Base-by-base conservation (phyloP, 108 stramenopile genomes). In the Cylindrotheca fusiformis region DNA sequence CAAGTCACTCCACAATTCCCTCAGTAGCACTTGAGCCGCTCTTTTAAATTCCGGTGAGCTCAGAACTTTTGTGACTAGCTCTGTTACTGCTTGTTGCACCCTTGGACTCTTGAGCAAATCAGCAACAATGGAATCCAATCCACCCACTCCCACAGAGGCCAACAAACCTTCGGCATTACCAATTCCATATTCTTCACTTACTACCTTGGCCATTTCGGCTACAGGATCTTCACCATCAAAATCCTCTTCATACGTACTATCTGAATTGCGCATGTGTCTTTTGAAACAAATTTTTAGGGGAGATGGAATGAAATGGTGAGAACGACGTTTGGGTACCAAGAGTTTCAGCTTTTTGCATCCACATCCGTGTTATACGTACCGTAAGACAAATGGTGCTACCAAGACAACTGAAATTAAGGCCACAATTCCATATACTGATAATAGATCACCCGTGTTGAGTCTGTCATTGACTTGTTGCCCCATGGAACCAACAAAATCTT, bases 1-100 rank as follows among this genome's bases (percentile, higher is more conserved):
- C 29, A 93, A 62, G 63, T 93, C 88, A n/a, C 80, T 54, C 83
- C 84, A 86, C 10, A 93, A 58, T 65, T 81, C 81, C 63, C 74
- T 76, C 33, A 89, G 53, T 24, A 93, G 61, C 8, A 60, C 32
- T 26, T 79, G 68, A 45, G 80, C 76, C 25, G 87, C 84, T 45
- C 72, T 67, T 61, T 88, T 80, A 60, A 93, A 82, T 41, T 81
- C 79, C 19, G 68, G 60, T 10, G 82, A 81, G 60, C 80, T 63
- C 18, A 93, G 61, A 18, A 93, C 73, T 21, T 74, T 71, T 10
- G 76, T 56, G 18, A 84, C 68, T 24, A 84, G 55, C 2, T 63
- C 57, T 12, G 52, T 68, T 8, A 72, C 69, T 12, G 78, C 78
- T 52, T 74, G 60, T 69, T 84, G 78, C 18, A 84, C 52, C 36